A percentile compares a stretch with the other conserved stretches of the same genome.
These are phyloP conservation scores for Betula pendula DNA, from an alignment of 306 rosid genomes.

Conservation along the genomic window DNA sequence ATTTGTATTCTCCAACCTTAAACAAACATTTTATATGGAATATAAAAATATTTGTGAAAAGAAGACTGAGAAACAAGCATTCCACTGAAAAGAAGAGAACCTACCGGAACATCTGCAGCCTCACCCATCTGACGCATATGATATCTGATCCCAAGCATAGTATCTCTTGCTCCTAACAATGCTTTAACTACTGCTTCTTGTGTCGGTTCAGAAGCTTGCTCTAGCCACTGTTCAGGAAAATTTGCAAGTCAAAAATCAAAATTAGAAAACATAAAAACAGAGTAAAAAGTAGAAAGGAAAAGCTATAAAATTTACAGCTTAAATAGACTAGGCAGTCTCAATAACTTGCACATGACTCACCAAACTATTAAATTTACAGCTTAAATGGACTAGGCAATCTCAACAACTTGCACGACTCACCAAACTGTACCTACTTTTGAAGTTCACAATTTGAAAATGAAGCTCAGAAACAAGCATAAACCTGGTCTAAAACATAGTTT, in stretches of 20 bases:
- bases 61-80: slow-evolving; percentile 20
- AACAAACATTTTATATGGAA: slow-evolving; percentile 16
- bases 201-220: slow-evolving; percentile 63
- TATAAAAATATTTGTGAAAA: slow-evolving; percentile 15
- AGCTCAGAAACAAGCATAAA: not conserved
- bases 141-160: slow-evolving; percentile 77
- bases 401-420: slow-evolving; percentile 1
- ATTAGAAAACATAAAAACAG: slow-evolving; percentile 9
- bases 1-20: slow-evolving; percentile 12
- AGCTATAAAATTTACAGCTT: slow-evolving; percentile 2
- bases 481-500: slow-evolving; percentile 14
- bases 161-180: slow-evolving; percentile 76
- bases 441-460: slow-evolving; percentile 29
- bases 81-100: slow-evolving; percentile 33
- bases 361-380: slow-evolving; percentile 7
- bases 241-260: slow-evolving; percentile 31
- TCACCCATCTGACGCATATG: slow-evolving; percentile 85
- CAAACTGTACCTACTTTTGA: slow-evolving; percentile 9
- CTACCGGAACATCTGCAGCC: slow-evolving; percentile 96
- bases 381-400: slow-evolving; percentile 1
- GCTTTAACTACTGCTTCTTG: slow-evolving; percentile 60
- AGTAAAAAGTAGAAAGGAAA: slow-evolving; percentile 1
- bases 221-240: slow-evolving; percentile 70
- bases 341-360: not conserved
- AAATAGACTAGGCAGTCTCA: slow-evolving; percentile 1